Evolutionary conservation across 371 early-diverging fungal species (phyloP), one percentile per base, ranked within the genome.

Genomic region (Mortierella sp.): DNA sequence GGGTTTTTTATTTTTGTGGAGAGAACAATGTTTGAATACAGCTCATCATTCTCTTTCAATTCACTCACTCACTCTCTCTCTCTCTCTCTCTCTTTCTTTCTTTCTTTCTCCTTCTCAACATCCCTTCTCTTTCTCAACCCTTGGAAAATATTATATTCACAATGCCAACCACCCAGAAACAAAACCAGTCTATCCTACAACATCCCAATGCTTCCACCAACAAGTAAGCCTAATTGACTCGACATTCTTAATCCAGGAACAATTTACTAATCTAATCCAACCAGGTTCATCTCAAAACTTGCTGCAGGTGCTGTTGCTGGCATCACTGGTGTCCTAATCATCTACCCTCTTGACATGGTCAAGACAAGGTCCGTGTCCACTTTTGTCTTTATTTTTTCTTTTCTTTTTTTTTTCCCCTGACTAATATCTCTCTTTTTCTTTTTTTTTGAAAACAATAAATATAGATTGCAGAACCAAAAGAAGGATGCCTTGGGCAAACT

Each of bases 281-380:
- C 47, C n/a, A 79, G 80, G 47, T 80, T 80, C 68, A 34, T 68
- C n/a, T 70, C 70, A 19, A 91, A 91, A 82, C 87, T 91, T 35
- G 85, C 83, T 43, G 86, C 88, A 60, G 91, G 91, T 26, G 91
- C 90, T 4, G 78, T 91, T 22, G 91, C 91, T 0, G 91, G 91
- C 6, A 86, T 91, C 51, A 82, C 86, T 4, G 91, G 91, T 22
- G 89, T 89, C 6, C 82, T 85, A 63, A 86, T 90, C 42, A 86
- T 91, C 51, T 91, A 87, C 61, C 91, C 91, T 17, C 78, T 91
- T 23, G 90, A 88, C 79, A 88, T 89, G 83, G 85, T 87, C 43
- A 90, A 90, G 75, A 90, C 89, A 59, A 85, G 87, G 61, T 80
- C 26, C 7, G 68, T 59, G 31, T 35, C 40, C 7, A n/a, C 13